phyloP scores from a whole-genome alignment of 192 early-diverging fungal genomes.

The Coemansia sp. region DNA sequence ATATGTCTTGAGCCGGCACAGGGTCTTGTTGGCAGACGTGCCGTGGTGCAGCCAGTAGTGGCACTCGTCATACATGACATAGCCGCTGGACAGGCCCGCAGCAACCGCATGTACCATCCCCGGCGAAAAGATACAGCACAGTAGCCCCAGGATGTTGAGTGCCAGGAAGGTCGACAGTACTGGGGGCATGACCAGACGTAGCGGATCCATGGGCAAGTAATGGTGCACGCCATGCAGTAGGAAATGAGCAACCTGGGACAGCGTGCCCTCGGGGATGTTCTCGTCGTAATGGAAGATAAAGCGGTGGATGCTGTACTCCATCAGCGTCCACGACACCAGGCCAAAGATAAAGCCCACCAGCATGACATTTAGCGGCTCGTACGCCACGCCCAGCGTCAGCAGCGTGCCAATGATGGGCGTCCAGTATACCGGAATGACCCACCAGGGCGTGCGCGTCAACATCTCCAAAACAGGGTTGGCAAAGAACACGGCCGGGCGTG shows the following conservation, averaged over 20 bases:
- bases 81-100: conserved; percentile 73
- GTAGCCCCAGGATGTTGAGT: conserved; percentile 56
- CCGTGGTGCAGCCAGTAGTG: conserved; percentile 97
- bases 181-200: conserved; percentile 96
- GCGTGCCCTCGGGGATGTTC: conserved; percentile 74
- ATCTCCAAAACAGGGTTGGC: conserved; percentile 64
- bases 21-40: conserved; percentile 60
- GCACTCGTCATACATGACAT: conserved; percentile 85
- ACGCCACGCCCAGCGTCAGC: conserved; percentile 24
- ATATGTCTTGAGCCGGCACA: conserved; percentile 87
- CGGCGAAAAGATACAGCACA: conserved; percentile 56
- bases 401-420: conserved; percentile 57
- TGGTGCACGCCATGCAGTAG: conserved; percentile 94
- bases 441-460: conserved; percentile 91
- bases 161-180: conserved; percentile 58
- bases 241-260: conserved; percentile 76
- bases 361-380: conserved; percentile 25
- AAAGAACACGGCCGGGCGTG: conserved; percentile 78
- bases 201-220: conserved; percentile 91
- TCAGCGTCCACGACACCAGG: conserved; percentile 72
- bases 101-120: conserved; percentile 62
- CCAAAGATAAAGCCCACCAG: conserved; percentile 59
- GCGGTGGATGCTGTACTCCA: conserved; percentile 89
- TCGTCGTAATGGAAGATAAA: conserved; percentile 93
- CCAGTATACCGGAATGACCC: conserved; percentile 82